phyloP scores from a whole-genome alignment of 108 stramenopile species.

The Pseudonitzschia multiseries region DNA sequence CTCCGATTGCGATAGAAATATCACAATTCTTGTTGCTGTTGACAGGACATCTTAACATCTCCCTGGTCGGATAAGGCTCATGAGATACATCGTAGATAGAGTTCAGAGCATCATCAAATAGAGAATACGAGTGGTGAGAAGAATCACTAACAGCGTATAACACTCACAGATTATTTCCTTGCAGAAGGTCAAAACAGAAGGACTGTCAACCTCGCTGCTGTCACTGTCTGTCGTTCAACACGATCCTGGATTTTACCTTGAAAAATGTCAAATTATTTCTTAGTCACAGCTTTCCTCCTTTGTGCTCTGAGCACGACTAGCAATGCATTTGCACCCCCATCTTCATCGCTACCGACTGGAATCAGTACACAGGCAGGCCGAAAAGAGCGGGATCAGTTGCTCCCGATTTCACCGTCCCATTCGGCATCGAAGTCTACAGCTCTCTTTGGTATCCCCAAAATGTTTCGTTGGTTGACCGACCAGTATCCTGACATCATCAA shows the following conservation, averaged over 20 bases:
- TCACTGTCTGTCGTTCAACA: background rate
- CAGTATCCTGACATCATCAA: constrained; percentile 97
- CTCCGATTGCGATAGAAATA: background rate
- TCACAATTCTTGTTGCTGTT: too few species aligned
- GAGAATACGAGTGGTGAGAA: background rate
- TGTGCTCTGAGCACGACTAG: constrained; percentile 3
- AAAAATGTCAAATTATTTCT: constrained; percentile 1
- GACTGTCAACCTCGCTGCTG: background rate
- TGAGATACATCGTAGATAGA: background rate
- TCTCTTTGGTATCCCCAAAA: constrained; percentile 95
- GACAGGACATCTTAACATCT: background rate
- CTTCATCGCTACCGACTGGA: background rate
- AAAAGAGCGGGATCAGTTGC: background rate
- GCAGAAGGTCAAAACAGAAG: too few species aligned
- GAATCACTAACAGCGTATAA: background rate
- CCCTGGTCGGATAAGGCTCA: background rate
- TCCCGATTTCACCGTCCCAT: background rate
- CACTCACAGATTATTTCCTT: background rate
- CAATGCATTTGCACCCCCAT: constrained; percentile 23
- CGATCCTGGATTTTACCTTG: background rate
- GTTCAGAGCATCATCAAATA: background rate
- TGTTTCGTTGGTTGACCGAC: constrained; percentile 99
- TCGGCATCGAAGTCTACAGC: constrained; percentile 28
- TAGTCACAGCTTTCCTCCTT: background rate
- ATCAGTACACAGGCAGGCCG: background rate